These are phyloP conservation scores for Solanum arcanum DNA, from an alignment of 257 asterid genomes.

Conservation along the genomic window DNA sequence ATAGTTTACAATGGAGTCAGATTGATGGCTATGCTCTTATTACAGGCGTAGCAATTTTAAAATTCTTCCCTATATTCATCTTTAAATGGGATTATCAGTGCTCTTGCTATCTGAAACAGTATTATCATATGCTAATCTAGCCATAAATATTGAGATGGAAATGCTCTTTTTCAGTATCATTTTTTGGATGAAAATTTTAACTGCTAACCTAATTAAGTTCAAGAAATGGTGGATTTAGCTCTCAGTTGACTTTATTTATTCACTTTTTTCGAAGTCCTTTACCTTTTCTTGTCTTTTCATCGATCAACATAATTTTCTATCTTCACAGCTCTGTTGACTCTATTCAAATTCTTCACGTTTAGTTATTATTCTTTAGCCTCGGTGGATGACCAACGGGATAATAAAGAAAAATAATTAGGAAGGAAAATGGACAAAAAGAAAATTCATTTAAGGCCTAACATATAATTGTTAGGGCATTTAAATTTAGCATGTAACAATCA, in stretches of 20 bases:
- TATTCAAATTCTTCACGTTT: not conserved
- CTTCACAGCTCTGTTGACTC: not conserved
- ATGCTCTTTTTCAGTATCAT: not conserved
- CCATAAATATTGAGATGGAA: not conserved
- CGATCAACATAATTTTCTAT: not conserved
- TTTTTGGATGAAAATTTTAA: not conserved
- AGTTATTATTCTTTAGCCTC: not conserved
- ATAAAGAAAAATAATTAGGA: not conserved
- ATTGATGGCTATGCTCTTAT: not conserved
- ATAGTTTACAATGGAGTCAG: not conserved
- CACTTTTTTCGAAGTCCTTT: not conserved
- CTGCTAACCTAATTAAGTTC: not conserved
- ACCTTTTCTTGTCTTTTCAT: not conserved
- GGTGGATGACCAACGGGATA: not conserved
- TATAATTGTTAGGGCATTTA: not conserved
- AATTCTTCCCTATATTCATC: not conserved
- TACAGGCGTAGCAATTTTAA: not conserved
- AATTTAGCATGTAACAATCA: not conserved
- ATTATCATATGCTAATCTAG: not conserved
- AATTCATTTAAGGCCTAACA: not conserved
- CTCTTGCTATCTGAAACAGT: not conserved
- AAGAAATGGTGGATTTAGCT: not conserved
- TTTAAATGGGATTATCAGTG: not conserved
- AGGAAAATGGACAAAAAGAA: not conserved
- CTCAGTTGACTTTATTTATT: not conserved